These are phyloP conservation scores for Volutella citrinella DNA, from an alignment of 2,329 filamentous ascomycete genomes.

Conservation along the genomic window DNA sequence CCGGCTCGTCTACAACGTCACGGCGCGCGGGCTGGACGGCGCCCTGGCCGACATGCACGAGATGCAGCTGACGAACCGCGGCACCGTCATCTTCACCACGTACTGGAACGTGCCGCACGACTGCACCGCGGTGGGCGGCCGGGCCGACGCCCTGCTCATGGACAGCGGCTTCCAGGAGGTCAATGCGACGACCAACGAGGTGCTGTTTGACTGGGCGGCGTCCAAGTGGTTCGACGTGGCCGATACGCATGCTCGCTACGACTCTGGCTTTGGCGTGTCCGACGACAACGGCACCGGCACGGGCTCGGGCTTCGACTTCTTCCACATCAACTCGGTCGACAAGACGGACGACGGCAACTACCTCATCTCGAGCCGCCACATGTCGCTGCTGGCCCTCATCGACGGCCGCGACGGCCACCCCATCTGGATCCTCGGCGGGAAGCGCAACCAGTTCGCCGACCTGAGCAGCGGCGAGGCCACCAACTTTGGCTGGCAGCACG, in stretches of 20 bases:
- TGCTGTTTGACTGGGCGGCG: conserved; percentile 37
- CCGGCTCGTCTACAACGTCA: conserved; percentile 35
- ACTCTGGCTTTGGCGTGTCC: conserved; percentile 26
- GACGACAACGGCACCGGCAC: no score
- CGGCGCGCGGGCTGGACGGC: conserved; percentile 31
- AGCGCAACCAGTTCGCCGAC: conserved; percentile 33
- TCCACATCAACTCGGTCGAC: conserved; percentile 35
- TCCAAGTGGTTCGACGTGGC: conserved; percentile 28
- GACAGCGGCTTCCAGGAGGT: conserved; percentile 40
- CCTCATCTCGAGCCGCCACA: conserved; percentile 33
- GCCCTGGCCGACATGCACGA: conserved; percentile 40
- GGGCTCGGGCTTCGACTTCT: conserved; percentile 35
- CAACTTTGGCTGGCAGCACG: conserved; percentile 38
- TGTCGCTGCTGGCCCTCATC: conserved; percentile 28
- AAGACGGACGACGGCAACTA: conserved; percentile 34
- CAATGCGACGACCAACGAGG: conserved; percentile 32
- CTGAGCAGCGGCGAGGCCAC: conserved; percentile 31
- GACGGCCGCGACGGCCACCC: conserved; percentile 26
- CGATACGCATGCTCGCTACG: conserved; percentile 26
- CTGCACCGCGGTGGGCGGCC: conserved; percentile 29
- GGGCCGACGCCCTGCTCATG: conserved; percentile 26
- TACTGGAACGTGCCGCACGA: conserved; percentile 35
- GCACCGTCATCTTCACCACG: conserved; percentile 40
- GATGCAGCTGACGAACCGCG: conserved; percentile 38
- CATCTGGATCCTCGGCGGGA: conserved; percentile 36